These are phyloP conservation scores for Acacia pycnantha DNA, from an alignment of 331 rosid species.

Conservation along the genomic window DNA sequence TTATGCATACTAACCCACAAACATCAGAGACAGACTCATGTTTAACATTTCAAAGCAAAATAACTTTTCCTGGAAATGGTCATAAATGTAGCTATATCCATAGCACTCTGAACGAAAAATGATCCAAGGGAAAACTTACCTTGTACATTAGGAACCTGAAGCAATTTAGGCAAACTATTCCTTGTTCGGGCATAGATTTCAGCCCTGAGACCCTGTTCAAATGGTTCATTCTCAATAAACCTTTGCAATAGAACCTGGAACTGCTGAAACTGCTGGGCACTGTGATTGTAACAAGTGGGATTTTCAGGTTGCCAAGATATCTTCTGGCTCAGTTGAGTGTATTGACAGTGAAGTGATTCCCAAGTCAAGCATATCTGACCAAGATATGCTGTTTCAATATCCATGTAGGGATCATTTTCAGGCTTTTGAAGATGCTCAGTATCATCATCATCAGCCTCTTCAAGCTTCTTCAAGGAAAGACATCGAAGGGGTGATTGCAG, in stretches of 20 bases:
- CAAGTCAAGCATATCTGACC: slow-evolving; percentile 92
- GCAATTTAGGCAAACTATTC: slow-evolving; percentile 66
- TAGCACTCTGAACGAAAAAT: not conserved
- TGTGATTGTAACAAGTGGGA: slow-evolving; percentile 66
- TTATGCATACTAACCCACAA: slow-evolving; percentile 10
- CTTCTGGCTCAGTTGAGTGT: slow-evolving; percentile 74
- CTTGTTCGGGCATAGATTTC: slow-evolving; percentile 73
- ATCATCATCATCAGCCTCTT: slow-evolving; percentile 74
- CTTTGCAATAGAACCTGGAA: slow-evolving; percentile 91
- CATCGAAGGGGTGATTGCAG: slow-evolving; percentile 81
- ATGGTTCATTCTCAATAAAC: slow-evolving; percentile 92
- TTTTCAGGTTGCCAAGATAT: slow-evolving; percentile 78
- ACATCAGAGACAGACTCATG: not conserved
- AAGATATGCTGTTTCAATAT: slow-evolving; percentile 81
- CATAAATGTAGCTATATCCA: not conserved
- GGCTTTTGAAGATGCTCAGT: slow-evolving; percentile 74
- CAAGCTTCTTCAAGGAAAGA: slow-evolving; percentile 85
- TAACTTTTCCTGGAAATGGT: not conserved
- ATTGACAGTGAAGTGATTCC: slow-evolving; percentile 98
- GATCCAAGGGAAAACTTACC: slow-evolving; percentile 39
- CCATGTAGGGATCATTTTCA: slow-evolving; percentile 53
- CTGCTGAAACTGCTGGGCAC: slow-evolving; percentile 89
- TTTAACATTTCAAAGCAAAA: slow-evolving; percentile 2
- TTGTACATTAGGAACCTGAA: slow-evolving; percentile 81
- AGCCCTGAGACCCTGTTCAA: slow-evolving; percentile 73